Conservation (phyloP, 2,329 filamentous ascomycete species). For the Monosporascus ibericus region DNA sequence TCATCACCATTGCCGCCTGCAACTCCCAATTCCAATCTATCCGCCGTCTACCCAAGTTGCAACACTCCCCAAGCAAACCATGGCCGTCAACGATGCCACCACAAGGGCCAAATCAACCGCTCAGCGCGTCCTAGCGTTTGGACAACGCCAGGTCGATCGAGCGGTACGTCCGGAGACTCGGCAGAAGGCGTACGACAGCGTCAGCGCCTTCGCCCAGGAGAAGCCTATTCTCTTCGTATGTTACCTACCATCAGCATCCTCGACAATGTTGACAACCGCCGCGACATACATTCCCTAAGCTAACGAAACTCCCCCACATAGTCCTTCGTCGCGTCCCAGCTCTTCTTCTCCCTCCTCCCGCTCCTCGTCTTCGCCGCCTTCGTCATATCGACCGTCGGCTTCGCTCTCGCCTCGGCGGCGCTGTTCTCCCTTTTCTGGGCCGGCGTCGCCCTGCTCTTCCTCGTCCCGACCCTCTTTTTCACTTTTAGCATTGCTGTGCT, state of each 20-base stretch:
- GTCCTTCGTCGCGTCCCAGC: conserved; percentile 63
- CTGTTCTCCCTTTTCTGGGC: conserved; percentile 64
- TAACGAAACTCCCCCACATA: conserved; percentile 24
- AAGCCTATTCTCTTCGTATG: conserved; percentile 67
- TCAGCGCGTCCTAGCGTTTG: conserved; percentile 31
- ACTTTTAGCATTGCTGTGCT: conserved; percentile 56
- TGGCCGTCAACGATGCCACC: conserved; percentile 15
- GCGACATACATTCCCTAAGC: not conserved
- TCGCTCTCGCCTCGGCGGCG: conserved; percentile 56
- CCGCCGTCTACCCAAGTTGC: too few relatives aligned
- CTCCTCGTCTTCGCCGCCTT: conserved; percentile 64
- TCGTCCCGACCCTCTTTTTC: conserved; percentile 63
- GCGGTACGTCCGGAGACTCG: conserved; percentile 56
- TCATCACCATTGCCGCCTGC: too few relatives aligned
- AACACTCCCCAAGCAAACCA: not conserved
- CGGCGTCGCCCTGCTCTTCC: conserved; percentile 58
- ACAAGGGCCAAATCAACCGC: conserved; percentile 26
- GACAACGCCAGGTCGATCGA: conserved; percentile 40
- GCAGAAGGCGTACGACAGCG: conserved; percentile 46
- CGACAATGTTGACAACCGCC: too few relatives aligned
- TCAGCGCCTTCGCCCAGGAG: conserved; percentile 50
- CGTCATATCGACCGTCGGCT: conserved; percentile 52
- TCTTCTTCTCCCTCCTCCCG: conserved; percentile 60
- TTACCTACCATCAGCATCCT: conserved; percentile 1
- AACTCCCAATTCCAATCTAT: too few relatives aligned